phyloP scores from a whole-genome alignment of 441 rosid genomes.

The Kokia cookei region DNA sequence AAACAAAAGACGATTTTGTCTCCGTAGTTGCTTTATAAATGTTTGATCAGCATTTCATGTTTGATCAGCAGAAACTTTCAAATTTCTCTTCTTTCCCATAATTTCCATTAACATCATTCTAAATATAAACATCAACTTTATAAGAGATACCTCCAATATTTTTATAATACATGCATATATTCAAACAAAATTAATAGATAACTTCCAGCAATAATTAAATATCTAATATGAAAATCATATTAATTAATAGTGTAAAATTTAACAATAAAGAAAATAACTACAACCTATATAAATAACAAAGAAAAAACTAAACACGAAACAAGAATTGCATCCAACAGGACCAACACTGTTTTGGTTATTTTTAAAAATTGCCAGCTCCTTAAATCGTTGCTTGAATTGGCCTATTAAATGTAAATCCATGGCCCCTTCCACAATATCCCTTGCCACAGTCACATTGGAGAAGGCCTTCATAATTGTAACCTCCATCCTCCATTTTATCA shows the following conservation, averaged over 20 bases:
- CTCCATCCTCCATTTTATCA: constrained; percentile 66
- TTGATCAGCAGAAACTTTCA: too few species aligned
- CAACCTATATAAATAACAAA: neutral
- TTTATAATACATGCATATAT: neutral
- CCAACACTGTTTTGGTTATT: constrained; percentile 6
- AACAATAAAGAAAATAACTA: too few species aligned
- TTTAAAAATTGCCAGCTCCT: constrained; percentile 17
- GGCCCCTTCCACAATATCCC: constrained; percentile 75
- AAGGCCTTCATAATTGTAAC: constrained; percentile 12
- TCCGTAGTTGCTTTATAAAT: too few species aligned
- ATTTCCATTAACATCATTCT: constrained; percentile 11
- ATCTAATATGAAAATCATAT: too few species aligned
- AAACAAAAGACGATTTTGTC: too few species aligned
- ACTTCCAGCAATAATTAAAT: too few species aligned
- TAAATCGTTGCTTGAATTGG: constrained; percentile 52
- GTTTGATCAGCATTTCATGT: too few species aligned
- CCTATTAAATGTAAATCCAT: constrained; percentile 56
- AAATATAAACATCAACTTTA: constrained; percentile 13
- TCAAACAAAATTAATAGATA: too few species aligned
- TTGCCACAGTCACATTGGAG: constrained; percentile 65
- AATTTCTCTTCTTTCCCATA: too few species aligned
- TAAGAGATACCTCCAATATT: neutral
- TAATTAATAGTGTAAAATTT: too few species aligned
- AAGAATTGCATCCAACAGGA: constrained; percentile 19
- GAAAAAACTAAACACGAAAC: constrained; percentile 17